These are phyloP conservation scores for Hydnomerulius pinastri DNA, from an alignment of 768 basidiomycete species.

Conservation along the genomic window DNA sequence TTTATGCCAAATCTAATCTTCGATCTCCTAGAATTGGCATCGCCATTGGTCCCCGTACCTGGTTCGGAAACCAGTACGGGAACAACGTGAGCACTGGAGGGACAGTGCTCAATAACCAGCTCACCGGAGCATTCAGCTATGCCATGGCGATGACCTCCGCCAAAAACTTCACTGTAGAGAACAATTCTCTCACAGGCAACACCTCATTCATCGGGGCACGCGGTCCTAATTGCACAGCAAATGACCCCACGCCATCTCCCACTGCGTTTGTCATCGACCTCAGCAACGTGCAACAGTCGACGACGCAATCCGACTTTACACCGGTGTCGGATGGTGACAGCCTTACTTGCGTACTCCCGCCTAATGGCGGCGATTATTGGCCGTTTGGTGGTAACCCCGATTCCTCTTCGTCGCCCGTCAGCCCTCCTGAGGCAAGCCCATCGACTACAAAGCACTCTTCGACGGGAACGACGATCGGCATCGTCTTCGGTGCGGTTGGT, in stretches of 20 bases:
- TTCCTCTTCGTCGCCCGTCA: constrained; percentile 22
- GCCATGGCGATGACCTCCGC: constrained; percentile 69
- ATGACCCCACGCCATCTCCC: constrained; percentile 51
- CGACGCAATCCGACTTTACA: constrained; percentile 55
- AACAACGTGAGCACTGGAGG: constrained; percentile 58
- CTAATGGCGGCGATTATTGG: constrained; percentile 70
- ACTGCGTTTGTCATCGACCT: constrained; percentile 60
- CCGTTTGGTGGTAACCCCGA: constrained; percentile 60
- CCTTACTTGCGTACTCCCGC: constrained; percentile 69
- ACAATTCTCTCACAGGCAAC: constrained; percentile 64
- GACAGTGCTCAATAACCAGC: constrained; percentile 53
- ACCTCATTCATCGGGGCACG: constrained; percentile 73
- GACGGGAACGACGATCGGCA: constrained; percentile 37
- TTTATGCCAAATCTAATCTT: constrained; percentile 8
- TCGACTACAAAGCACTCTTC: constrained; percentile 26
- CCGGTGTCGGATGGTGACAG: constrained; percentile 53
- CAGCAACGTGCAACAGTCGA: constrained; percentile 41
- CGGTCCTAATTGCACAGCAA: constrained; percentile 62
- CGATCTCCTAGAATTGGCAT: constrained; percentile 67
- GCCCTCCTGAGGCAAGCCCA: constrained; percentile 13
- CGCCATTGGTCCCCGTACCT: constrained; percentile 74
- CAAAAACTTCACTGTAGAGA: constrained; percentile 63
- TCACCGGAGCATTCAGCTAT: constrained; percentile 73
- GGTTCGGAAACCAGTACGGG: constrained; percentile 64
- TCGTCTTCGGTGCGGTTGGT: constrained; percentile 52